Percentiles rank a stretch among this genome's conserved stretches.
Evolutionary conservation across 257 asterid genomes (phyloP).

Genomic region (Forsythia suspensa): DNA sequence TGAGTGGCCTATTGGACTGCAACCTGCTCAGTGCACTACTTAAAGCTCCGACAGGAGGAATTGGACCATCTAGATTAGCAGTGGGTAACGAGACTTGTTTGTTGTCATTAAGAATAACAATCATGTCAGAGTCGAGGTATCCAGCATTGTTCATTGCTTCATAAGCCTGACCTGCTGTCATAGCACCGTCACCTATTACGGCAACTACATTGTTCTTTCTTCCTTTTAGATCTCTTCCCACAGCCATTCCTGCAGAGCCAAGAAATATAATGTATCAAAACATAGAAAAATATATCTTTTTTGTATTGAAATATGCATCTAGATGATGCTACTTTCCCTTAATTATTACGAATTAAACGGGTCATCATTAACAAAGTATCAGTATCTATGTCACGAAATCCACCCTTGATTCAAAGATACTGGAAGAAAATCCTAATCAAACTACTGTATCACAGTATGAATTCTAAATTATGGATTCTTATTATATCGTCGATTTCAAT

Average conservation of each 20-base stretch:
- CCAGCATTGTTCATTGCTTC: constrained; percentile 99
- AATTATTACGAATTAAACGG: neutral
- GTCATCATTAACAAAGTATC: neutral
- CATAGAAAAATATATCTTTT: no score
- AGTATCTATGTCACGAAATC: neutral
- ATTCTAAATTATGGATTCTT: neutral
- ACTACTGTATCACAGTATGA: neutral
- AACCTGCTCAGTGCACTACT: constrained; percentile 86
- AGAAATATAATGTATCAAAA: constrained; percentile 16
- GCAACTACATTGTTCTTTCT: constrained; percentile 72
- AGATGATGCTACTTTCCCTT: neutral
- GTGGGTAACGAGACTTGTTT: constrained; percentile 96
- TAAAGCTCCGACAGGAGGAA: constrained; percentile 87
- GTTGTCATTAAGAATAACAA: constrained; percentile 91
- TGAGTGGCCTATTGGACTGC: constrained; percentile 86
- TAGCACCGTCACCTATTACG: constrained; percentile 94
- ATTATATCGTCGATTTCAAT: neutral
- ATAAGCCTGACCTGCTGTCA: constrained; percentile 98
- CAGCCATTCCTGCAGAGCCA: constrained; percentile 82
- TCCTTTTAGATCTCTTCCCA: constrained; percentile 88
- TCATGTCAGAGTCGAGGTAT: constrained; percentile 93
- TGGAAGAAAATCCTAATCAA: neutral
- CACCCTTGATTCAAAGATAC: neutral
- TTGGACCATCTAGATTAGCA: constrained; percentile 84
- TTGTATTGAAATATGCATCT: no score